These are phyloP conservation scores for Laburnicola sp. DNA, from an alignment of 2,329 filamentous ascomycete species.

Conservation along the genomic window DNA sequence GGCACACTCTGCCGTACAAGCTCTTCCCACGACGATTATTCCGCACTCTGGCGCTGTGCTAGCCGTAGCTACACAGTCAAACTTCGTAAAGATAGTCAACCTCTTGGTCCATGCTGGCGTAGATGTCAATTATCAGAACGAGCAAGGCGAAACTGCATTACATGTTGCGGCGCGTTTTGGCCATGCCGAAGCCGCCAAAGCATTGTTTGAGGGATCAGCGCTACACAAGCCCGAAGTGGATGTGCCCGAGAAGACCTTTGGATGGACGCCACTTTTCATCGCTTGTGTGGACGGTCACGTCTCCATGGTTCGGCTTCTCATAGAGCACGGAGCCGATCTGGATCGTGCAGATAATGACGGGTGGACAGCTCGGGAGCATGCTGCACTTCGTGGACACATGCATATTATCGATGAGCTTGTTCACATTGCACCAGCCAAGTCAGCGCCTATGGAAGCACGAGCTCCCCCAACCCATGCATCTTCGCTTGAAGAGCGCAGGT, in stretches of 20 bases:
- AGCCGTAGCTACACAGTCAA: conserved; percentile 83
- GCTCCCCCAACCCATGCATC: conserved; percentile 56
- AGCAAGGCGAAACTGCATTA: conserved; percentile 85
- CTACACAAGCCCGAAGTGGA: conserved; percentile 76
- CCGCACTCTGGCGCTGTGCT: conserved; percentile 86
- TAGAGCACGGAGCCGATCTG: conserved; percentile 76
- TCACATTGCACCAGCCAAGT: conserved; percentile 53
- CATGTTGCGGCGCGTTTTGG: conserved; percentile 91
- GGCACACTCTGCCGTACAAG: conserved; percentile 67
- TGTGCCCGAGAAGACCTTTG: conserved; percentile 78
- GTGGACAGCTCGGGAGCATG: conserved; percentile 93
- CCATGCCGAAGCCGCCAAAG: conserved; percentile 75
- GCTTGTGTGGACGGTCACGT: conserved; percentile 87
- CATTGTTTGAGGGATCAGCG: conserved; percentile 70
- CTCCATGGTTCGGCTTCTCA: conserved; percentile 72
- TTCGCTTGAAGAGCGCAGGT: conserved; percentile 58
- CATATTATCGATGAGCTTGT: conserved; percentile 73
- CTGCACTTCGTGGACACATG: conserved; percentile 85
- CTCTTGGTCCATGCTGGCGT: conserved; percentile 88
- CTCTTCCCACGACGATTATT: conserved; percentile 67
- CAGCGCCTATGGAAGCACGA: conserved; percentile 30
- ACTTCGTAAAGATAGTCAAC: conserved; percentile 81
- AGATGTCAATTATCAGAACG: conserved; percentile 90
- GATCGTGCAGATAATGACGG: conserved; percentile 80
- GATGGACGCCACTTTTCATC: conserved; percentile 94